These are phyloP conservation scores for Penicillium sp. DNA, from an alignment of 2,329 filamentous ascomycete species.

Conservation along the genomic window DNA sequence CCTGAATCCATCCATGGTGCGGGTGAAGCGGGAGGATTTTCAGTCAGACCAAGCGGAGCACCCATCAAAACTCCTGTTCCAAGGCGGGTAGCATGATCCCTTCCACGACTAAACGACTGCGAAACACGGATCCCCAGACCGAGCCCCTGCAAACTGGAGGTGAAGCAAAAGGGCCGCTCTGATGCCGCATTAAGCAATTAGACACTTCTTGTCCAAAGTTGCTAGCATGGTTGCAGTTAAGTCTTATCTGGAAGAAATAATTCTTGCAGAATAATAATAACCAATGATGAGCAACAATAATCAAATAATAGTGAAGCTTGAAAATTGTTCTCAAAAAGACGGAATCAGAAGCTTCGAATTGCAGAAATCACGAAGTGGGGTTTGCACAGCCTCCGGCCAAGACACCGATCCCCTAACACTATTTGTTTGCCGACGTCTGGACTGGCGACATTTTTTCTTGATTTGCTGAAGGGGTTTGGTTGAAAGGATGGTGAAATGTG, in stretches of 20 bases:
- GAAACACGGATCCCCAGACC: background rate
- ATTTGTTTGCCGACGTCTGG: background rate
- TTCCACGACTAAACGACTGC: background rate
- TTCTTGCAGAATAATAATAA: background rate
- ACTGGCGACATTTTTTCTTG: background rate
- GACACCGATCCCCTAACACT: slow-evolving; percentile 1
- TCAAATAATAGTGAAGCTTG: background rate
- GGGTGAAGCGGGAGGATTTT: background rate
- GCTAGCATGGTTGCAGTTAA: background rate
- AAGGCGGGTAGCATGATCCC: background rate
- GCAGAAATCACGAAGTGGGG: background rate
- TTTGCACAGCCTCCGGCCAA: slow-evolving; percentile 15
- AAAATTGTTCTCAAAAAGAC: background rate
- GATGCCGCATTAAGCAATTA: background rate
- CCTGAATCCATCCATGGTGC: background rate
- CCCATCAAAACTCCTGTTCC: background rate
- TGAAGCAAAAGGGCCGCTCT: background rate
- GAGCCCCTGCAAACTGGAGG: background rate
- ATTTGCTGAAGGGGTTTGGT: background rate
- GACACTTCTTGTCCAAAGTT: background rate
- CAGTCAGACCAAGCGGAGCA: background rate
- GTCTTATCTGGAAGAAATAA: background rate
- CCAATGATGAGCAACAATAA: background rate
- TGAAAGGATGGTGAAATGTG: background rate
- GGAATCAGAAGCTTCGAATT: background rate